A percentile compares a stretch with the other conserved stretches of the same genome.
Conservation (phyloP, 768 basidiomycete species). For the Boletellus ananiceps region DNA sequence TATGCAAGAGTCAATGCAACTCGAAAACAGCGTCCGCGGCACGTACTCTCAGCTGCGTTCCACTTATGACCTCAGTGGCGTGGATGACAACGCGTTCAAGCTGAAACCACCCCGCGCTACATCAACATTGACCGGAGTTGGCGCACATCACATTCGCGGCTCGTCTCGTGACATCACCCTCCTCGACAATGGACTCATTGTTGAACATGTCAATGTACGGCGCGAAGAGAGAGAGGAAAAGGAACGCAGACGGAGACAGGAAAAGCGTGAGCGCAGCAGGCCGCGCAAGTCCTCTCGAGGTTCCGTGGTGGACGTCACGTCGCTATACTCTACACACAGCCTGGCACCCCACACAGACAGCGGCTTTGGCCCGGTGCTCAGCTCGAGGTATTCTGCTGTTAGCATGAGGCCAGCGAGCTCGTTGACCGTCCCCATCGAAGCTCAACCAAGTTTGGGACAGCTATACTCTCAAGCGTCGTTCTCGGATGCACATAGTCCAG, state of each 20-base stretch:
- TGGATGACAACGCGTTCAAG: constrained; percentile 60
- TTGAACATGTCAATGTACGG: constrained; percentile 81
- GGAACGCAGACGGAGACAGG: constrained; percentile 66
- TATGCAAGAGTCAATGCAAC: constrained; percentile 68
- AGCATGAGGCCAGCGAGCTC: constrained; percentile 60
- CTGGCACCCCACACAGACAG: constrained; percentile 52
- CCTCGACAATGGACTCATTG: constrained; percentile 84
- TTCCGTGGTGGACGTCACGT: constrained; percentile 66
- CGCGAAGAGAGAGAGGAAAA: constrained; percentile 74
- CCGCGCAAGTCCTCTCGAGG: constrained; percentile 71
- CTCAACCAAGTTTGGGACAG: constrained; percentile 54
- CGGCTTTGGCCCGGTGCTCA: constrained; percentile 50
- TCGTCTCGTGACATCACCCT: constrained; percentile 73
- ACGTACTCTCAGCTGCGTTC: constrained; percentile 77
- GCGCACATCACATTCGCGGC: constrained; percentile 39
- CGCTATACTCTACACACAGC: constrained; percentile 66
- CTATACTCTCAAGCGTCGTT: constrained; percentile 77
- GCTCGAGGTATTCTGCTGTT: constrained; percentile 56
- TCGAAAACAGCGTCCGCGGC: constrained; percentile 76
- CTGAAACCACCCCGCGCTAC: constrained; percentile 57
- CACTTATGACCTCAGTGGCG: constrained; percentile 56
- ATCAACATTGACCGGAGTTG: constrained; percentile 29
- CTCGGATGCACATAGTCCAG: constrained; percentile 73
- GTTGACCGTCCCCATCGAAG: constrained; percentile 53
- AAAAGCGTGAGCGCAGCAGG: constrained; percentile 49